Evolutionary conservation across 1,284 basidiomycete species (phyloP).

Genomic region (Boletus subluridellus): DNA sequence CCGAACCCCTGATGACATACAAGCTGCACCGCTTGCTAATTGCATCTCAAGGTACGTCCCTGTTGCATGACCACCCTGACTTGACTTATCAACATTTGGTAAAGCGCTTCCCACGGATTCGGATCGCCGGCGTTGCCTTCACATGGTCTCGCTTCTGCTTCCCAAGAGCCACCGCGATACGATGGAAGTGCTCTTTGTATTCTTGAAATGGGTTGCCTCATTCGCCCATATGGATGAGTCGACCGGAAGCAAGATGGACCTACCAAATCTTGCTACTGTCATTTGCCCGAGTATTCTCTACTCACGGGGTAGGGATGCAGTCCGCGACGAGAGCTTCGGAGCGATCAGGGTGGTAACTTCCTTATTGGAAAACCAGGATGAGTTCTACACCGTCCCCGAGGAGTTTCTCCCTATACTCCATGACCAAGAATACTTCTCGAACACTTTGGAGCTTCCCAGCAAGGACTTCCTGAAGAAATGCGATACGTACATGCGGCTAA

Average conservation of each 20-base stretch:
- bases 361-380: slow-evolving; percentile 91
- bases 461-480: slow-evolving; percentile 91
- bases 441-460: slow-evolving; percentile 76
- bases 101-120: slow-evolving; percentile 71
- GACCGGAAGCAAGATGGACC: slow-evolving; percentile 98
- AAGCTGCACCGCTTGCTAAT: slow-evolving; percentile 89
- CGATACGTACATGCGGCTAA: slow-evolving; percentile 67
- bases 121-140: slow-evolving; percentile 81
- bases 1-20: slow-evolving; percentile 94
- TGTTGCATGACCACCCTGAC: not conserved
- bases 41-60: slow-evolving; percentile 76
- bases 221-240: slow-evolving; percentile 98
- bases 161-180: slow-evolving; percentile 95
- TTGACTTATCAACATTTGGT: slow-evolving; percentile 13
- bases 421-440: slow-evolving; percentile 84
- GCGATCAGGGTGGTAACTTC: slow-evolving; percentile 83
- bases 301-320: slow-evolving; percentile 81
- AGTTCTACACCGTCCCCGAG: slow-evolving; percentile 85
- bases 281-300: slow-evolving; percentile 95
- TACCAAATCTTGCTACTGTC: slow-evolving; percentile 95
- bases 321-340: slow-evolving; percentile 91
- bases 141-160: slow-evolving; percentile 83
- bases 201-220: slow-evolving; percentile 98
- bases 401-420: slow-evolving; percentile 80
- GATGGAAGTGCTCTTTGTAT: slow-evolving; percentile 96